A percentile compares a stretch with the other conserved stretches of the same genome.
phyloP scores from a whole-genome alignment of 148 eudicot genomes.

The Fagopyrum esculentum region DNA sequence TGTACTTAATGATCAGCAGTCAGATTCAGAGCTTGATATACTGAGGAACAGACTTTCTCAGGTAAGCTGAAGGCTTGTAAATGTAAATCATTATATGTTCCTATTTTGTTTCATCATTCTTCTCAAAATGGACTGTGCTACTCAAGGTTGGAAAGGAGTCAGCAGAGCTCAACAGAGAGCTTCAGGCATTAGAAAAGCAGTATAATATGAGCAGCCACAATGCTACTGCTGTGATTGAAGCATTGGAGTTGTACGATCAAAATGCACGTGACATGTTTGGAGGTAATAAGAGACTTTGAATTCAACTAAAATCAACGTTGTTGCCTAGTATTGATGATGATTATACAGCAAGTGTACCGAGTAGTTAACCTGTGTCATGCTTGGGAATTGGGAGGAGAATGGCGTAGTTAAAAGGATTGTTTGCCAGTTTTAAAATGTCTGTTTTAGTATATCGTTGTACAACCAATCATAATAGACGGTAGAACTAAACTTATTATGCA shows the following conservation, averaged over 20 bases:
- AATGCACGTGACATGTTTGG: slow-evolving; percentile 4
- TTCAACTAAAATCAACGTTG: not conserved
- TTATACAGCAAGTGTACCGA: not conserved
- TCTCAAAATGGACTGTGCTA: not conserved
- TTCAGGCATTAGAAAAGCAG: slow-evolving; percentile 14
- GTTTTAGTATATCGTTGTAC: not conserved
- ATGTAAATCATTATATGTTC: not conserved
- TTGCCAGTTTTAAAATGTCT: not conserved
- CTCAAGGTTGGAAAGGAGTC: slow-evolving; percentile 14
- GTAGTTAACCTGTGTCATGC: not conserved
- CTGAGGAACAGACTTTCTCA: slow-evolving; percentile 47
- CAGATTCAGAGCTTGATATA: slow-evolving; percentile 48
- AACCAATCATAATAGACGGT: not conserved
- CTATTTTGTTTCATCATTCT: slow-evolving; percentile 2
- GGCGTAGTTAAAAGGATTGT: not conserved
- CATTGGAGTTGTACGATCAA: slow-evolving; percentile 4
- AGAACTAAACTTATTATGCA: not conserved
- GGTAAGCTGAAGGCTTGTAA: slow-evolving; percentile 31
- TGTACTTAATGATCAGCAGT: slow-evolving; percentile 33
- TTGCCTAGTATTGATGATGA: not conserved
- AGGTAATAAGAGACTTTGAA: slow-evolving; percentile 4
- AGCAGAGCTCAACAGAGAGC: slow-evolving; percentile 10
- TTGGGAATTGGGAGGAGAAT: not conserved
- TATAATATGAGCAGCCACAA: slow-evolving; percentile 1
- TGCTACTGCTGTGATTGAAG: not conserved